These are phyloP conservation scores for Tirmania nivea DNA, from an alignment of 495 filamentous ascomycete species.

Conservation along the genomic window DNA sequence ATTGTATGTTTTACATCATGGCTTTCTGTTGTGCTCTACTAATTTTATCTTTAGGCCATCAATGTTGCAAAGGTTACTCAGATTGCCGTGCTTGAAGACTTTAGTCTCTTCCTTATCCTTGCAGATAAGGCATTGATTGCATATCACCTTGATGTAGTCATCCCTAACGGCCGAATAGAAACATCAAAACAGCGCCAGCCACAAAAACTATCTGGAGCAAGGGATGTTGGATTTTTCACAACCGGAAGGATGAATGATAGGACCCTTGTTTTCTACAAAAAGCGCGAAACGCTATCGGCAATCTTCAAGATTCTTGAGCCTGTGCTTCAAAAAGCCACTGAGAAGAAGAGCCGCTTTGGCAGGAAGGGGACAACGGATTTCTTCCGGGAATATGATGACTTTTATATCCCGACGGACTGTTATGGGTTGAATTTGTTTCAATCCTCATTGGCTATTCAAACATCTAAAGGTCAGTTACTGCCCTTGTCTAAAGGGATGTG, in stretches of 20 bases:
- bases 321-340: conserved; percentile 66
- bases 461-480: conserved; percentile 30
- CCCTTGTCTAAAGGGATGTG: not conserved
- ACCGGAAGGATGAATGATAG: conserved; percentile 93
- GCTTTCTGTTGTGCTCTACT: conserved; percentile 7
- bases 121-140: conserved; percentile 80
- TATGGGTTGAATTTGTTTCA: conserved; percentile 93
- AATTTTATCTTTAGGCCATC: conserved; percentile 36
- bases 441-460: conserved; percentile 71
- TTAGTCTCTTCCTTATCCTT: conserved; percentile 74
- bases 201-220: conserved; percentile 66
- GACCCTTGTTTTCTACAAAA: conserved; percentile 86
- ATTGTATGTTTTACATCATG: conserved; percentile 29
- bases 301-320: conserved; percentile 95
- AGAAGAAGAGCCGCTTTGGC: conserved; percentile 52
- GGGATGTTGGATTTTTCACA: conserved; percentile 90
- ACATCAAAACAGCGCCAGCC: conserved; percentile 44
- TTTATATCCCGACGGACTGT: conserved; percentile 94
- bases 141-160: conserved; percentile 79
- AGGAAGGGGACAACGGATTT: conserved; percentile 61
- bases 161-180: conserved; percentile 19
- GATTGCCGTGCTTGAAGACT: conserved; percentile 85
- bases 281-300: conserved; percentile 70
- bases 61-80: conserved; percentile 60
- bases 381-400: conserved; percentile 95